phyloP scores from a whole-genome alignment of 441 rosid genomes.

The Geranium incanum region DNA sequence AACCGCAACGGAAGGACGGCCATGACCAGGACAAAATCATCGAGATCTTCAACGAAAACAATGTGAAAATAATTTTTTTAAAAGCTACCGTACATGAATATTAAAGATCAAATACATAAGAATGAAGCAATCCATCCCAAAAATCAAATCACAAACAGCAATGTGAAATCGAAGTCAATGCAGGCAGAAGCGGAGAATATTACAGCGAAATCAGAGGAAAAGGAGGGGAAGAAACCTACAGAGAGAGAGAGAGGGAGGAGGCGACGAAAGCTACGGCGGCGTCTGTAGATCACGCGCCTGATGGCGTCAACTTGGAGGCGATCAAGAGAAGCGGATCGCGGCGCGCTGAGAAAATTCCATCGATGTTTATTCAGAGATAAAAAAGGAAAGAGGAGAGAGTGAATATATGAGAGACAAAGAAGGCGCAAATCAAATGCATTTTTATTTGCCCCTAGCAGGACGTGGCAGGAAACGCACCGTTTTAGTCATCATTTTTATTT shows the following conservation, averaged over 20 bases:
- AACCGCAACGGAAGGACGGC: neutral
- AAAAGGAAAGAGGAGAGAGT: slow-evolving; percentile 18
- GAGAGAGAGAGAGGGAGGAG: neutral
- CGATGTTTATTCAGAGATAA: slow-evolving; percentile 16
- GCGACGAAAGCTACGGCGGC: slow-evolving; percentile 10
- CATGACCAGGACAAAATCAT: slow-evolving; percentile 18
- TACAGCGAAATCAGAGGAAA: neutral
- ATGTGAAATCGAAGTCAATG: slow-evolving; percentile 23
- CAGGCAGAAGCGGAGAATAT: neutral
- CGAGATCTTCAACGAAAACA: slow-evolving; percentile 27
- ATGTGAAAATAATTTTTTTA: neutral
- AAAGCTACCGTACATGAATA: neutral
- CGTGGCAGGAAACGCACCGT: slow-evolving; percentile 1
- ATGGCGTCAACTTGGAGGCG: slow-evolving; percentile 19
- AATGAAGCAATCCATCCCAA: neutral
- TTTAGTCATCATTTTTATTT: neutral
- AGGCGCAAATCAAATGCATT: slow-evolving; percentile 42
- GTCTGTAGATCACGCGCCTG: slow-evolving; percentile 24
- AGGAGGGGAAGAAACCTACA: slow-evolving; percentile 5
- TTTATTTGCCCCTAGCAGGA: neutral
- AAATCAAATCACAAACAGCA: neutral
- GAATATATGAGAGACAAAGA: slow-evolving; percentile 23
- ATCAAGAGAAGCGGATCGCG: slow-evolving; percentile 54
- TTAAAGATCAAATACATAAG: slow-evolving; percentile 1
- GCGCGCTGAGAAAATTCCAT: slow-evolving; percentile 41